Evolutionary conservation across 176 grass and related monocot species (phyloP).

Genomic region (Oryza punctata): DNA sequence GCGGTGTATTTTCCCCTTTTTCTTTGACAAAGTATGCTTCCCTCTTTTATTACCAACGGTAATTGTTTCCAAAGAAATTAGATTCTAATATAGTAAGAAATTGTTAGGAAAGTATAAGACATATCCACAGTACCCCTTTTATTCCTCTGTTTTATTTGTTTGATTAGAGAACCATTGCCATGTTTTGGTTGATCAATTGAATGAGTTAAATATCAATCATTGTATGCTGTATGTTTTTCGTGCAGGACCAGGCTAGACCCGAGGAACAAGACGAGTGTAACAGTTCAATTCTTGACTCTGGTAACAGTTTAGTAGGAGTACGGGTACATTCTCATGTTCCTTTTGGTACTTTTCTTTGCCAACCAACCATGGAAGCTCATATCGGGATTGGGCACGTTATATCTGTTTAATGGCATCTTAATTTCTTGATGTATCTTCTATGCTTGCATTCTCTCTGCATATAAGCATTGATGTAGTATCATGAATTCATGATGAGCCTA

Average conservation of each 20-base stretch:
- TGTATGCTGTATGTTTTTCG: neutral
- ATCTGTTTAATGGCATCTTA: neutral
- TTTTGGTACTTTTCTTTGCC: neutral
- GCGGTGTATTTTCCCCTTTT: neutral
- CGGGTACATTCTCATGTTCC: neutral
- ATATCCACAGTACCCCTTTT: neutral
- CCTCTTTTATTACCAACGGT: neutral
- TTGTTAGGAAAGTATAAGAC: neutral
- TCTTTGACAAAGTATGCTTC: neutral
- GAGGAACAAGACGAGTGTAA: constrained; percentile 21
- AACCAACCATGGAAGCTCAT: neutral
- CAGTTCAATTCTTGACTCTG: neutral
- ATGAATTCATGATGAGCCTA: neutral
- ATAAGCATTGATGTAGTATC: neutral
- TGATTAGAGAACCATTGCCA: neutral
- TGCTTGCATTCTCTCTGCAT: neutral
- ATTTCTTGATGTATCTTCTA: neutral
- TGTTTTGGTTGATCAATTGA: neutral
- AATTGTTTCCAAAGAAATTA: neutral
- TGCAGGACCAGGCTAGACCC: constrained; percentile 45
- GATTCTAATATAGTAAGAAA: constrained; percentile 9
- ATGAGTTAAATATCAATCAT: neutral
- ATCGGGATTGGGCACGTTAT: neutral
- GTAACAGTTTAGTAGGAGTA: neutral
- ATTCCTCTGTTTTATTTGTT: neutral